These are phyloP conservation scores for Danielia reshetovae DNA, from an alignment of 805 yeast genomes.

Conservation along the genomic window DNA sequence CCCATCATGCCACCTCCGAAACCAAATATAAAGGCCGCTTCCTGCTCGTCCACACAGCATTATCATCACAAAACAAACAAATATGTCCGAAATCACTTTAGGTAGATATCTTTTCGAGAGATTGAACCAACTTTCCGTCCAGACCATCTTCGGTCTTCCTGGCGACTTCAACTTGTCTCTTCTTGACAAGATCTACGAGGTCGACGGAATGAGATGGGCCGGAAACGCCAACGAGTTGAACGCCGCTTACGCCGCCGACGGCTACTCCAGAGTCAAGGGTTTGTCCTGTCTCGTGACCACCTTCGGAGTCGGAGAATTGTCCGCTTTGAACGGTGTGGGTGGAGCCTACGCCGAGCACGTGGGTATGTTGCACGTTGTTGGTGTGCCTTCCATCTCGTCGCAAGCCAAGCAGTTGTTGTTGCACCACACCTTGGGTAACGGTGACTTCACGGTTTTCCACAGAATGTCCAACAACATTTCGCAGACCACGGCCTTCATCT, in stretches of 20 bases:
- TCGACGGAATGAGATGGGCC: conserved; percentile 78
- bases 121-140: conserved; percentile 65
- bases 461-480: conserved; percentile 74
- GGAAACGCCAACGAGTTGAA: conserved; percentile 89
- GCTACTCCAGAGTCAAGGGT: conserved; percentile 79
- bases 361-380: conserved; percentile 79
- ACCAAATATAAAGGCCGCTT: conserved; percentile 1
- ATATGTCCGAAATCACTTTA: conserved; percentile 49
- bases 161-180: conserved; percentile 77
- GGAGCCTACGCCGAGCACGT: conserved; percentile 90
- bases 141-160: conserved; percentile 75
- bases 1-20: neutral
- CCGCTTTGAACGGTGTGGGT: conserved; percentile 81
- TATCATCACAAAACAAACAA: conserved; percentile 3
- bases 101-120: conserved; percentile 80
- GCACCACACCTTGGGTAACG: conserved; percentile 83
- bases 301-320: conserved; percentile 87
- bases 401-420: conserved; percentile 68
- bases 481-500: conserved; percentile 60
- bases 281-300: conserved; percentile 74
- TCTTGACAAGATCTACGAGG: conserved; percentile 70
- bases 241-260: conserved; percentile 87
- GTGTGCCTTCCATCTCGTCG: conserved; percentile 75
- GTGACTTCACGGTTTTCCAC: conserved; percentile 75
- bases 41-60: too few species aligned